A percentile compares a stretch with the other conserved stretches of the same genome.
phyloP scores from a whole-genome alignment of 176 grass and related monocot species.

The Otatea glauca region DNA sequence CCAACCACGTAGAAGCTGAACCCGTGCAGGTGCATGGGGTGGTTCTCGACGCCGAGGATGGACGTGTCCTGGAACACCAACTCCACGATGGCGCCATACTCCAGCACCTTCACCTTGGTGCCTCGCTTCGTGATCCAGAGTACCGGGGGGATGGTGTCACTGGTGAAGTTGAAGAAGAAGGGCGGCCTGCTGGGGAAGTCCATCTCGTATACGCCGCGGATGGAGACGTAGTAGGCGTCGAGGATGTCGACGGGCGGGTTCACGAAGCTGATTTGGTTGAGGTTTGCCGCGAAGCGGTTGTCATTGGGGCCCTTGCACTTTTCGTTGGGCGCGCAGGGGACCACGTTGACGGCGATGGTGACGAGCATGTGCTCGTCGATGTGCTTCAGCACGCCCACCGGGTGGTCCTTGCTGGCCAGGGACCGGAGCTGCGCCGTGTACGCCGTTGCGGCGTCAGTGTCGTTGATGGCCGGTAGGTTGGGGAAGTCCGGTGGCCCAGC shows the following conservation, averaged over 20 bases:
- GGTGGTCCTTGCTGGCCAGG: constrained; percentile 19
- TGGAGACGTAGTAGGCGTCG: constrained; percentile 33
- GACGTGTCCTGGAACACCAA: constrained; percentile 47
- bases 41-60: constrained; percentile 37
- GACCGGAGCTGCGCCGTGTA: constrained; percentile 38
- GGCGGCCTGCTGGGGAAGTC: constrained; percentile 66
- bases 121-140: constrained; percentile 17
- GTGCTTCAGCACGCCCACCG: background rate
- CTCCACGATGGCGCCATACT: constrained; percentile 58
- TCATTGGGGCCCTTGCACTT: background rate
- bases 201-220: constrained; percentile 20
- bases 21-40: constrained; percentile 37
- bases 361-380: constrained; percentile 45
- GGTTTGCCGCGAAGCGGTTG: constrained; percentile 36
- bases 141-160: background rate
- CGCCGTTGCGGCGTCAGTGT: background rate
- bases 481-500: background rate
- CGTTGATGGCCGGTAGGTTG: background rate
- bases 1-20: constrained; percentile 51
- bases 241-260: constrained; percentile 38
- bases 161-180: constrained; percentile 56
- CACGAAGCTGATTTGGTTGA: constrained; percentile 57
- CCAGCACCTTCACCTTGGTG: constrained; percentile 74
- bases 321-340: background rate
- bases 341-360: background rate